Evolutionary conservation across 169 alveolate species (phyloP), one percentile per base, ranked within the genome.

Genomic region (Perkinsus olseni): DNA sequence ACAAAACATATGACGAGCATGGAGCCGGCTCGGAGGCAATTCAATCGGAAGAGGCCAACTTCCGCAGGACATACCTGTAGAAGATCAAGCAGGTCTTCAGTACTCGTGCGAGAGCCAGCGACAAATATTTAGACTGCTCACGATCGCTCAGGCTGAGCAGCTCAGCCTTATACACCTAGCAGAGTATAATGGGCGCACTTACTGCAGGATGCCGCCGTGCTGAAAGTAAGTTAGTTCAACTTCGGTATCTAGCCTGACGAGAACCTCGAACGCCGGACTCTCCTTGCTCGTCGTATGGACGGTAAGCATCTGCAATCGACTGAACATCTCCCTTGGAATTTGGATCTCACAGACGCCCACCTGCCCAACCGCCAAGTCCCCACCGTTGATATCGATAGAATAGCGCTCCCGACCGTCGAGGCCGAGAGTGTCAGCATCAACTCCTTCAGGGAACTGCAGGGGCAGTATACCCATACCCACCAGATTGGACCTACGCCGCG

Each of bases 381-480:
- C 94, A n/a, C 40, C 92, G 37, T 94, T 93, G 38, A 94, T 28
- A n/a, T 39, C 91, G 8, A 94, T 92, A 20, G 28, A 38, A 40
- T 92, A 94, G n/a, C 92, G 93, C 93, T 94, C 40, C 38, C 95
- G 38, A 62, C 99, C 99, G n/a, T 96, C 97, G 50, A 98, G 96
- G 38, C 98, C 98, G 50, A 97, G 97, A 37, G 98, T 92, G n/a
- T 96, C 97, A 62, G 99, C 98, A 91, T 92, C 96, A 95, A 98
- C 97, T n/a, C 98, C 99, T 40, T 96, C 97, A 92, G 95, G 74
- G 96, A 97, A 98, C 94, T 98, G 99, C 39, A 98, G 96, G 28
- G 99, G 99, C 37, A 98, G 93, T 34, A 98, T 97, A 74, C 99
- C 99, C 99, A 98, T 98, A 24, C 99, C 99, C 48, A 98, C 98